Conservation (phyloP, 73 alveolate species). For the Tetrahymena thermophila region DNA sequence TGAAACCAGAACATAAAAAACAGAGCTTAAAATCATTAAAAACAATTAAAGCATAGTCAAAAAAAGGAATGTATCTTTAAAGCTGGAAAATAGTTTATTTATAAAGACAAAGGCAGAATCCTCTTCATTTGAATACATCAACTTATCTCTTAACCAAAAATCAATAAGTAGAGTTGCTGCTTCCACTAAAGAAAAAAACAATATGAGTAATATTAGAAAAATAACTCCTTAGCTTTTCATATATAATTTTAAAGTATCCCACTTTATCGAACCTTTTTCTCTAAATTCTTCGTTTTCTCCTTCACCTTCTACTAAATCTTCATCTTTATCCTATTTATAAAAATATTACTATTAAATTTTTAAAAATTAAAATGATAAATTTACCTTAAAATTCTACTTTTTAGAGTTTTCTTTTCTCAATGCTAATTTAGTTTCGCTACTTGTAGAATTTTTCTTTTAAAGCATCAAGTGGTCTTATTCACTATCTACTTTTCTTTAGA, state of each 20-base stretch:
- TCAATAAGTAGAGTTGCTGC: slow-evolving; percentile 16
- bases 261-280: slow-evolving; percentile 33
- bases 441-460: too few relatives aligned
- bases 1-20: not conserved
- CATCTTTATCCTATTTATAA: not conserved
- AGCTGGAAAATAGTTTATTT: not conserved
- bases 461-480: too few relatives aligned
- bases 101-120: slow-evolving; percentile 13
- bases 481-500: too few relatives aligned
- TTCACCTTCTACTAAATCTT: slow-evolving; percentile 5
- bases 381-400: not conserved
- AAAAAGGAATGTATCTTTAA: not conserved
- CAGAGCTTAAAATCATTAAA: not conserved
- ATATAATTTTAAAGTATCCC: slow-evolving; percentile 13
- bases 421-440: too few relatives aligned
- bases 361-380: not conserved
- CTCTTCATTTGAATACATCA: slow-evolving; percentile 1
- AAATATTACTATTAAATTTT: not conserved
- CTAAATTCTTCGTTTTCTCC: slow-evolving; percentile 27
- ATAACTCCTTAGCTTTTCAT: not conserved
- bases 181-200: not conserved
- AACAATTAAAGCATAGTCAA: not conserved
- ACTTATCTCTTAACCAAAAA: slow-evolving; percentile 37
- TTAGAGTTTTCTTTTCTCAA: too few relatives aligned
- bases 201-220: not conserved